These are phyloP conservation scores for Apiospora sp. DNA, from an alignment of 2,329 filamentous ascomycete species.

Conservation along the genomic window DNA sequence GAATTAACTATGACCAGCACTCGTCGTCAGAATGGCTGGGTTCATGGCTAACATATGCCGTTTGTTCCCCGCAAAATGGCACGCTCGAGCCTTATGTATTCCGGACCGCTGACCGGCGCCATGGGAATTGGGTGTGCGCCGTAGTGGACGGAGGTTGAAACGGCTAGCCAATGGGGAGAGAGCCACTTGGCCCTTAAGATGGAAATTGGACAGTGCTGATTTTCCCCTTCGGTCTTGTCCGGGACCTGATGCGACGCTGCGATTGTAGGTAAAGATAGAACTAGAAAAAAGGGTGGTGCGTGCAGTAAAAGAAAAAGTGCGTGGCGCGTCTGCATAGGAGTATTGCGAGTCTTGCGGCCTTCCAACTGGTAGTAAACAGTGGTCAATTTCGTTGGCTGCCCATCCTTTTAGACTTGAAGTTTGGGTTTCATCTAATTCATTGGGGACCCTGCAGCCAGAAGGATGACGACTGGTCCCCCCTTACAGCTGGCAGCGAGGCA, in stretches of 20 bases:
- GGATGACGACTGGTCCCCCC: conserved; percentile 3
- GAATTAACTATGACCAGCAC: neutral
- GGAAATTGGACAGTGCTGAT: neutral
- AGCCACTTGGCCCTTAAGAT: neutral
- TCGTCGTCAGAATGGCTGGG: neutral
- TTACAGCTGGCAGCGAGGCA: neutral
- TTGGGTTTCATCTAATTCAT: neutral
- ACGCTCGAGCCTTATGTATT: neutral
- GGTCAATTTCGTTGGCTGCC: neutral
- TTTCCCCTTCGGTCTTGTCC: neutral
- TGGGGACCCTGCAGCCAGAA: conserved; percentile 18
- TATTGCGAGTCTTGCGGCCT: too few relatives aligned
- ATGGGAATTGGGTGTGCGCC: neutral
- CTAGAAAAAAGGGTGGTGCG: too few relatives aligned
- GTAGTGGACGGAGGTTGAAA: neutral
- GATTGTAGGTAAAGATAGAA: too few relatives aligned
- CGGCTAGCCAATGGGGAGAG: neutral
- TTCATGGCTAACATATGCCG: neutral
- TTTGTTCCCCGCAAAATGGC: conserved; percentile 3
- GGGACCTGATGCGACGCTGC: neutral
- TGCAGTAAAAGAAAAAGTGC: neutral
- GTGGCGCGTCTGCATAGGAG: neutral
- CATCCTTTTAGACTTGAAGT: neutral
- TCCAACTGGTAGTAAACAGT: neutral
- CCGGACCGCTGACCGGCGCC: neutral